Conservation (phyloP, 371 early-diverging fungal species). For the Apophysomyces trapeziformis region DNA sequence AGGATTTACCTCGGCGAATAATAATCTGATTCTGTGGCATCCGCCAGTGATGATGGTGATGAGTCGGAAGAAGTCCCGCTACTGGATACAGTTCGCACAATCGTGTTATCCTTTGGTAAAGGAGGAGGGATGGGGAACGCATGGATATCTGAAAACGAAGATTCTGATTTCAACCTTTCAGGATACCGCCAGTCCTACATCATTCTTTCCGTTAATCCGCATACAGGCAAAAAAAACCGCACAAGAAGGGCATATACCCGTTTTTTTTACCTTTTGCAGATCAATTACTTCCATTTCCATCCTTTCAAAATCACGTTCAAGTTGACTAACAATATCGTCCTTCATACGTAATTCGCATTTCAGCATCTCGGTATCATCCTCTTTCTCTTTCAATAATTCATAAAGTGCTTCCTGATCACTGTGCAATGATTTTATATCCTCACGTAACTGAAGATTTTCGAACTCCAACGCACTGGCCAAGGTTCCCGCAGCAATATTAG, state of each 20-base stretch:
- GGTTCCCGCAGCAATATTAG: slow-evolving; percentile 29
- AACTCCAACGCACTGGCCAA: slow-evolving; percentile 29
- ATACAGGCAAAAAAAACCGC: not conserved
- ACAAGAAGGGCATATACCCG: not conserved
- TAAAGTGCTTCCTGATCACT: slow-evolving; percentile 35
- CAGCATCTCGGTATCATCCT: slow-evolving; percentile 43
- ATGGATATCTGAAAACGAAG: slow-evolving; percentile 36
- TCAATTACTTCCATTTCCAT: slow-evolving; percentile 46
- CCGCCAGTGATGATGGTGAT: slow-evolving; percentile 7
- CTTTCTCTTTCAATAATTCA: slow-evolving; percentile 40
- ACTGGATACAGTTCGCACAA: not conserved
- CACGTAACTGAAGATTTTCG: slow-evolving; percentile 36
- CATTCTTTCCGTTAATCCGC: not conserved
- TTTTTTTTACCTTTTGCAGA: slow-evolving; percentile 44
- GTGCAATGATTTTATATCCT: slow-evolving; percentile 29
- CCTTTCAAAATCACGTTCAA: slow-evolving; percentile 51
- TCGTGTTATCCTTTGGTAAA: slow-evolving; percentile 15
- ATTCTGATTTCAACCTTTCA: slow-evolving; percentile 27
- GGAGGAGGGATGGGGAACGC: slow-evolving; percentile 41
- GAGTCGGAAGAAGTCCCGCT: slow-evolving; percentile 5
- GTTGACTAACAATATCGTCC: slow-evolving; percentile 48
- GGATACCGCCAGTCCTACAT: slow-evolving; percentile 26
- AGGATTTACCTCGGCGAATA: slow-evolving; percentile 2
- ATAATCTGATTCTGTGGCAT: not conserved
- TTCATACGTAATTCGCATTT: slow-evolving; percentile 46